phyloP scores from a whole-genome alignment of 1,139 yeast genomes.

The Saccharomyces hybrid region DNA sequence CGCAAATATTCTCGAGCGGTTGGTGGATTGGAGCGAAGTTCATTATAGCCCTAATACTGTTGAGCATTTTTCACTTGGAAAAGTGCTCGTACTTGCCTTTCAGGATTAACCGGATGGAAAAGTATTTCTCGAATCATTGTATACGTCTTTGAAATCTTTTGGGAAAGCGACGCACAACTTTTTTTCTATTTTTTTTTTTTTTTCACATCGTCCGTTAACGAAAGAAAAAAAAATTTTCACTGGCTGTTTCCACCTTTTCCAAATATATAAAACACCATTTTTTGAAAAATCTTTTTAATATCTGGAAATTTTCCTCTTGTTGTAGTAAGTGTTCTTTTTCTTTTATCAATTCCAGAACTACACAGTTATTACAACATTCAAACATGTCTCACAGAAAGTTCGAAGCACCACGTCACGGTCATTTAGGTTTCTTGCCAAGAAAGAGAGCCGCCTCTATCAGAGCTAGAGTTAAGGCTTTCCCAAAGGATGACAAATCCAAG shows the following conservation, averaged over 20 bases:
- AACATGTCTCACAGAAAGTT: slow-evolving; percentile 98
- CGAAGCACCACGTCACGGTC: slow-evolving; percentile 99
- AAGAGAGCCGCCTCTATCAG: slow-evolving; percentile 98
- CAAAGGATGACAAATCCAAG: slow-evolving; percentile 96
- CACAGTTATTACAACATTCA: slow-evolving; percentile 6
- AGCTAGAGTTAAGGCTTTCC: slow-evolving; percentile 99
- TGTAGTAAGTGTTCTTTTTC: not conserved
- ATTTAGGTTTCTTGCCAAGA: slow-evolving; percentile 98
- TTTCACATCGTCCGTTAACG: not conserved
- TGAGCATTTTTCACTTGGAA: too few relatives aligned
- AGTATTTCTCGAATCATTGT: not conserved
- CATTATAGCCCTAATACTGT: too few relatives aligned
- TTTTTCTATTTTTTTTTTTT: not conserved
- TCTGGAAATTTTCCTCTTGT: not conserved
- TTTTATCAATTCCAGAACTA: not conserved
- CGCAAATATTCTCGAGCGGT: too few relatives aligned
- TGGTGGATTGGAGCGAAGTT: too few relatives aligned
- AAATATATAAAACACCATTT: not conserved
- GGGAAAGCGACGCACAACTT: not conserved
- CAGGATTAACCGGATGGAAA: not conserved
- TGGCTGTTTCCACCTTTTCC: not conserved
- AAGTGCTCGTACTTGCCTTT: too few relatives aligned
- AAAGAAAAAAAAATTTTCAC: not conserved
- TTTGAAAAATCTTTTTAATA: not conserved
- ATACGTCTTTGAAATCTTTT: not conserved